A percentile compares a stretch with the other conserved stretches of the same genome.
Conservation (phyloP, 192 early-diverging fungal genomes). For the Radiomyces spectabilis region DNA sequence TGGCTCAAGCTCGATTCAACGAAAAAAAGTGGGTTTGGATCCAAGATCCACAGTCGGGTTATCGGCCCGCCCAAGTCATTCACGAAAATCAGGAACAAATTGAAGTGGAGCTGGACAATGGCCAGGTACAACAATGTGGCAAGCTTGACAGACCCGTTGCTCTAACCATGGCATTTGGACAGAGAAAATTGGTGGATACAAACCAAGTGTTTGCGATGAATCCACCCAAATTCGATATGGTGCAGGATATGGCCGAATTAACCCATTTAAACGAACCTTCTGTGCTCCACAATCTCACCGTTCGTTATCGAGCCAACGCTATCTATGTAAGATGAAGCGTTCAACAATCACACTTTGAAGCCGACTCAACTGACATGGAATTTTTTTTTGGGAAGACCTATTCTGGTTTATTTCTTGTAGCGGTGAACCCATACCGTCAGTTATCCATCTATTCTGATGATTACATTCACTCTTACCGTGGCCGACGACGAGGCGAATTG, state of each 20-base stretch:
- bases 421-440: constrained; percentile 94
- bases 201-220: constrained; percentile 94
- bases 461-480: constrained; percentile 58
- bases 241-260: constrained; percentile 98
- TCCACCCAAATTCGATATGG: constrained; percentile 97
- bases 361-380: too few relatives aligned
- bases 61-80: constrained; percentile 75
- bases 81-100: constrained; percentile 58
- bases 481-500: constrained; percentile 65
- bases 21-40: constrained; percentile 99
- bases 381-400: constrained; percentile 63
- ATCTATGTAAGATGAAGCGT: constrained; percentile 91
- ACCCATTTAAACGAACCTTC: constrained; percentile 97
- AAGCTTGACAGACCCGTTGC: too few relatives aligned
- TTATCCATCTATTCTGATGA: constrained; percentile 86
- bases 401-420: constrained; percentile 96
- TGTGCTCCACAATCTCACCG: constrained; percentile 93
- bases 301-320: constrained; percentile 83
- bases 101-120: constrained; percentile 70
- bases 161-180: too few relatives aligned
- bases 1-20: constrained; percentile 73
- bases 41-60: constrained; percentile 85
- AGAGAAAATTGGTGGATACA: too few relatives aligned
- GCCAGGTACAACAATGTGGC: too few relatives aligned
- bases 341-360: too few relatives aligned